Conservation (phyloP, 495 filamentous ascomycete species). For the Evansstolkia leycettana region DNA sequence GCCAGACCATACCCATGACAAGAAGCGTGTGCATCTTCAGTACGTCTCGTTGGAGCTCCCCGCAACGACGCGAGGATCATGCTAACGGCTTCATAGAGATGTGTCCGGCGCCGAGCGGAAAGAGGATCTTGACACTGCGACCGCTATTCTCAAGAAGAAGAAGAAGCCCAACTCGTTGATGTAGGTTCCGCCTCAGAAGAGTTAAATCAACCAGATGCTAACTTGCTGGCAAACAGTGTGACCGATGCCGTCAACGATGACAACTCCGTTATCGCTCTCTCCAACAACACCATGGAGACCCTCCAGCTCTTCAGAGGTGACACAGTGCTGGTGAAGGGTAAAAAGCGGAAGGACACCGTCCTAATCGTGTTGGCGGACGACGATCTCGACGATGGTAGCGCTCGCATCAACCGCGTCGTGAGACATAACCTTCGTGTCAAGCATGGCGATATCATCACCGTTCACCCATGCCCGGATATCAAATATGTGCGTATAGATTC, state of each 20-base stretch:
- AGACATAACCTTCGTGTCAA: slow-evolving; percentile 96
- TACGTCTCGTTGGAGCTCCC: slow-evolving; percentile 32
- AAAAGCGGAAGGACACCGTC: slow-evolving; percentile 99
- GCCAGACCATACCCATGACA: slow-evolving; percentile 56
- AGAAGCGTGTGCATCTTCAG: slow-evolving; percentile 89
- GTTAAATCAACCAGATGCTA: too few relatives aligned
- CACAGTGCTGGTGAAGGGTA: slow-evolving; percentile 94
- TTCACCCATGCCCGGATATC: slow-evolving; percentile 99
- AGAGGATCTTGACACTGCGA: slow-evolving; percentile 85
- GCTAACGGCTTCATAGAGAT: slow-evolving; percentile 50
- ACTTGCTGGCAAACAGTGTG: slow-evolving; percentile 43
- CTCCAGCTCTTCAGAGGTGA: slow-evolving; percentile 97
- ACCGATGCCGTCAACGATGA: slow-evolving; percentile 98
- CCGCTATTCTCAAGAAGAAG: slow-evolving; percentile 98
- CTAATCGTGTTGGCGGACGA: slow-evolving; percentile 95
- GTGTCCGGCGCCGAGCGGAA: slow-evolving; percentile 68
- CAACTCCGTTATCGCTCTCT: slow-evolving; percentile 97
- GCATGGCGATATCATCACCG: slow-evolving; percentile 93
- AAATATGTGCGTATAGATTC: slow-evolving; percentile 74
- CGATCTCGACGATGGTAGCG: slow-evolving; percentile 93
- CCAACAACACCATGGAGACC: slow-evolving; percentile 98
- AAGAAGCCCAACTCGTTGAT: slow-evolving; percentile 99
- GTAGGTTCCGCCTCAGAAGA: slow-evolving; percentile 36
- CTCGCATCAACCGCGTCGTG: slow-evolving; percentile 93
- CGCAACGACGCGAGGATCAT: slow-evolving; percentile 9